These are phyloP conservation scores for Lentinula guzmanii DNA, from an alignment of 768 basidiomycete species.

Conservation along the genomic window DNA sequence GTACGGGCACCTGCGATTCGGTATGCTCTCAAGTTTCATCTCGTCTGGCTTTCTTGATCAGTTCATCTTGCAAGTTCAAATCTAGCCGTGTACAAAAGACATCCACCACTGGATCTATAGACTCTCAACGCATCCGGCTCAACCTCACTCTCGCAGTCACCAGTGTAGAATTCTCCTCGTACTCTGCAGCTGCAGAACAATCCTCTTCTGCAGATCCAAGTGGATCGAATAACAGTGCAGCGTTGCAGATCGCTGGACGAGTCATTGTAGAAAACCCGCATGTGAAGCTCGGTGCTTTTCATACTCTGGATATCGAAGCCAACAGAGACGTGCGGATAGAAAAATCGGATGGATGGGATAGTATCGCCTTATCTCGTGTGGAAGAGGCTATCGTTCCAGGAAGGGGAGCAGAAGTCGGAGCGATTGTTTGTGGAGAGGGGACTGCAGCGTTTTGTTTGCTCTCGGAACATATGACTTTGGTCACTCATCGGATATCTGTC, in stretches of 20 bases:
- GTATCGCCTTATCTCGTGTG: slow-evolving; percentile 73
- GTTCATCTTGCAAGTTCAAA: slow-evolving; percentile 1
- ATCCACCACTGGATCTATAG: slow-evolving; percentile 89
- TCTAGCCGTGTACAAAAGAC: slow-evolving; percentile 80
- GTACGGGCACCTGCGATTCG: slow-evolving; percentile 84
- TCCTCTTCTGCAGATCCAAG: slow-evolving; percentile 21
- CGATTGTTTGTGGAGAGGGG: slow-evolving; percentile 94
- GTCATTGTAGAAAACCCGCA: slow-evolving; percentile 83
- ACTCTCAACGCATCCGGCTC: slow-evolving; percentile 82
- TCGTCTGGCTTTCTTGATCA: not conserved
- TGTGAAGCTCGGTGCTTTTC: slow-evolving; percentile 89
- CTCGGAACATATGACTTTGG: slow-evolving; percentile 94
- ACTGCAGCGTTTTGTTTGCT: slow-evolving; percentile 90
- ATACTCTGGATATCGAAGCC: slow-evolving; percentile 89
- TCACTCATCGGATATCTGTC: slow-evolving; percentile 84
- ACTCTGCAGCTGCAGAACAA: slow-evolving; percentile 42
- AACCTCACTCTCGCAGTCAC: slow-evolving; percentile 81
- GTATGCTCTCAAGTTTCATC: slow-evolving; percentile 26
- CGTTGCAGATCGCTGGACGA: slow-evolving; percentile 81
- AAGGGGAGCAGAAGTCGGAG: slow-evolving; percentile 92
- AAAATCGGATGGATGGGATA: slow-evolving; percentile 90
- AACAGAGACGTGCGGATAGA: slow-evolving; percentile 89
- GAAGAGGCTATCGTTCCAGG: slow-evolving; percentile 91
- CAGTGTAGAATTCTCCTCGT: slow-evolving; percentile 76
- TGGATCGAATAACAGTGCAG: slow-evolving; percentile 31